Conservation (phyloP, 2,329 filamentous ascomycete species). For the Trichoderma breve region DNA sequence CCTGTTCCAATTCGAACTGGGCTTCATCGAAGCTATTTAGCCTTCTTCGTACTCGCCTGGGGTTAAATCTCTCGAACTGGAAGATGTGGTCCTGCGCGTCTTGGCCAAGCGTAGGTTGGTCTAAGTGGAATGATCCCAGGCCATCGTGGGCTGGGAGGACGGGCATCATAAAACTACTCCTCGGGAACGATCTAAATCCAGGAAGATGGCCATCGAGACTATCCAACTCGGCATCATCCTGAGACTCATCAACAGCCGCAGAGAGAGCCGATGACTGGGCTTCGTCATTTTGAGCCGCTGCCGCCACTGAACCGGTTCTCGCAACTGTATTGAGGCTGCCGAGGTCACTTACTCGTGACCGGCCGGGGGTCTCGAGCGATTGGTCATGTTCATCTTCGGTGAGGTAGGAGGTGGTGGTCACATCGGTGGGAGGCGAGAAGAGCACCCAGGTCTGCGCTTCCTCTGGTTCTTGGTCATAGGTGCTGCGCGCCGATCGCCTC, state of each 20-base stretch:
- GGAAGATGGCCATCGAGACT: conserved; percentile 90
- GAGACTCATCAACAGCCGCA: conserved; percentile 37
- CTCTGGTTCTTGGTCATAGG: conserved; percentile 46
- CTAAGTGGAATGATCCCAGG: conserved; percentile 74
- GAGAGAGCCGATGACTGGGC: conserved; percentile 40
- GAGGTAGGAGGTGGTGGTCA: conserved; percentile 62
- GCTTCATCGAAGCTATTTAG: conserved; percentile 54
- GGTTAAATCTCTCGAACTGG: conserved; percentile 84
- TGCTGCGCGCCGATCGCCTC: conserved; percentile 28
- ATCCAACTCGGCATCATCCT: conserved; percentile 77
- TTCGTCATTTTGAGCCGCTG: conserved; percentile 42
- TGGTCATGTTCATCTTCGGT: conserved; percentile 65
- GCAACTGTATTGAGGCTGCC: conserved; percentile 72
- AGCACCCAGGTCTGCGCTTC: conserved; percentile 94
- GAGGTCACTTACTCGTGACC: conserved; percentile 75
- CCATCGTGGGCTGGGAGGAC: conserved; percentile 92
- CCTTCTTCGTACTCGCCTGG: conserved; percentile 58
- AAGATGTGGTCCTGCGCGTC: conserved; percentile 81
- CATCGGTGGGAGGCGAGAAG: conserved; percentile 73
- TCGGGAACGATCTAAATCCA: conserved; percentile 70
- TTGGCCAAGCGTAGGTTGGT: conserved; percentile 51
- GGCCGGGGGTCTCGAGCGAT: conserved; percentile 63
- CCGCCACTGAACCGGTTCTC: conserved; percentile 47
- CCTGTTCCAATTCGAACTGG: conserved; percentile 51
- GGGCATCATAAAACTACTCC: conserved; percentile 52